Conservation (phyloP, 768 basidiomycete species). For the Russula compacta region DNA sequence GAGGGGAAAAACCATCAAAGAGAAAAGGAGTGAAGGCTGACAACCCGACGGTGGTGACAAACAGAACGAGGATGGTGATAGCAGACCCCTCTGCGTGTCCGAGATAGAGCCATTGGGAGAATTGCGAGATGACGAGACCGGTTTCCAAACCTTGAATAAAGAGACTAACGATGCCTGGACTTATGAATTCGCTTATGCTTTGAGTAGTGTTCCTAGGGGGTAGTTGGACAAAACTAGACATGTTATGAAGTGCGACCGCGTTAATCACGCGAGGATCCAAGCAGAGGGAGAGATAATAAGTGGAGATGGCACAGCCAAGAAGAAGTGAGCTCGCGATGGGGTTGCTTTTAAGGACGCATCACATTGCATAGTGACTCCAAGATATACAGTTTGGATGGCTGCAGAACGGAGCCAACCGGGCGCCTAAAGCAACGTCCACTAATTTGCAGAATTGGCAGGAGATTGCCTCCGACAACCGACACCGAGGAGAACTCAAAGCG, state of each 20-base stretch:
- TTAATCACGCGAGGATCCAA: neutral
- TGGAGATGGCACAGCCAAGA: neutral
- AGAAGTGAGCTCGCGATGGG: neutral
- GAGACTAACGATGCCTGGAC: constrained; percentile 7
- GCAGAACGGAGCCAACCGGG: neutral
- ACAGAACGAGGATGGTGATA: neutral
- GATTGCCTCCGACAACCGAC: neutral
- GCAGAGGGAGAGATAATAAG: neutral
- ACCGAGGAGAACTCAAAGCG: neutral
- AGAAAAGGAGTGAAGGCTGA: neutral
- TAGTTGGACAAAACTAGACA: neutral
- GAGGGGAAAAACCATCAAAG: neutral
- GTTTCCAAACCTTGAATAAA: constrained; percentile 12
- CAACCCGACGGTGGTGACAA: constrained; percentile 9
- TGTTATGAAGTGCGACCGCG: neutral
- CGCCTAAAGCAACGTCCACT: neutral
- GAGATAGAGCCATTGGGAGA: constrained; percentile 5
- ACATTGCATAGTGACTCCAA: neutral
- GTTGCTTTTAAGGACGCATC: neutral
- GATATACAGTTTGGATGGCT: neutral
- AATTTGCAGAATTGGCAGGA: neutral
- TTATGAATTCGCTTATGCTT: neutral
- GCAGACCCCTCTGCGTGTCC: neutral
- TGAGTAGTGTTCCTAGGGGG: neutral
- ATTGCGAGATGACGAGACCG: constrained; percentile 10